A percentile compares a stretch with the other conserved stretches of the same genome.
These are phyloP conservation scores for Pseudoperonospora humuli DNA, from an alignment of 352 stramenopile species.

Conservation along the genomic window DNA sequence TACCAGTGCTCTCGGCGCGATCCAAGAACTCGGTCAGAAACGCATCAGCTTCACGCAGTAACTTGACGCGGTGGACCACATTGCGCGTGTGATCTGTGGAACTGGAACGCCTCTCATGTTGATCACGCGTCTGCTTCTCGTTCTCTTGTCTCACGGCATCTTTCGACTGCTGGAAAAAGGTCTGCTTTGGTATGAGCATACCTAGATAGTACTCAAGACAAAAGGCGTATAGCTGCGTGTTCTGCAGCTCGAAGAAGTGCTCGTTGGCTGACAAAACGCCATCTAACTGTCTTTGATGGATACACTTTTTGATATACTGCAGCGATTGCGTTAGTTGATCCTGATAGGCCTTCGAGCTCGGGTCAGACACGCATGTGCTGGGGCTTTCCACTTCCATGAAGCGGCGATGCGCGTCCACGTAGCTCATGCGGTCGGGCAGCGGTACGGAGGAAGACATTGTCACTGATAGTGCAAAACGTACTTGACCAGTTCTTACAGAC, in stretches of 20 bases:
- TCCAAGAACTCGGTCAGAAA: conserved; percentile 77
- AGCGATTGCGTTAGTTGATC: conserved; percentile 13
- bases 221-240: conserved; percentile 73
- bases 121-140: conserved; percentile 4
- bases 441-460: neutral
- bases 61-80: conserved; percentile 51
- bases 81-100: conserved; percentile 51
- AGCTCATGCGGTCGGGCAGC: conserved; percentile 21
- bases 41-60: conserved; percentile 63
- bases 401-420: conserved; percentile 22
- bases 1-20: conserved; percentile 44
- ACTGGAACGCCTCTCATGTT: conserved; percentile 4
- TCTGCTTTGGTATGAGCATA: conserved; percentile 68
- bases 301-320: conserved; percentile 25
- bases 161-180: conserved; percentile 42
- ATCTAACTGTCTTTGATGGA: conserved; percentile 55
- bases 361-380: conserved; percentile 11
- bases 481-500: neutral
- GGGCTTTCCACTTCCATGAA: conserved; percentile 20
- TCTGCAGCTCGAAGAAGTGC: conserved; percentile 73
- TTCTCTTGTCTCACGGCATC: neutral
- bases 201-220: conserved; percentile 77
- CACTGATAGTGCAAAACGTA: neutral
- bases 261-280: conserved; percentile 66
- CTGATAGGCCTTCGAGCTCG: conserved; percentile 20